Base-by-base conservation (phyloP, 1,139 yeast genomes). In the Sugiyamaella neomexicana region DNA sequence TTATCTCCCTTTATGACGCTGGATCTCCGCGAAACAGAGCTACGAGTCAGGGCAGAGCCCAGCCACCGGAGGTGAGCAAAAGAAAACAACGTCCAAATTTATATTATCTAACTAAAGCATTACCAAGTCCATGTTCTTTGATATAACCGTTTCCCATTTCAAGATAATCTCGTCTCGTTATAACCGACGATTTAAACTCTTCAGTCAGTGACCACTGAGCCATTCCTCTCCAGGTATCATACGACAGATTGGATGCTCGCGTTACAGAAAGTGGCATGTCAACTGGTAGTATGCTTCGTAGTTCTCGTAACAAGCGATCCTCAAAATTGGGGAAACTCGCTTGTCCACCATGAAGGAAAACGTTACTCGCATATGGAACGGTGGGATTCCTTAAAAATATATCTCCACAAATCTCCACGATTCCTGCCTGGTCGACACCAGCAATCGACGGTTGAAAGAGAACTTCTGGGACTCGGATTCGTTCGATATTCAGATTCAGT, bases 181-280 rank as follows among this genome's bases (percentile, higher is more conserved):
- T 77, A 58, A 79, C 81, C 36, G 83, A 74, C 1, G 72, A 63
- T 44, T 75, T 67, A 40, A 81, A 77, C 20, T 80, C 82, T 2
- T 63, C 69, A 29, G 78, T 72, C 2, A 68, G 65, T 1, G 95
- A 77, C 88, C 96, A 88, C 63, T 80, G 80, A 20, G 89, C 84
- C 96, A 95, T 91, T 20, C 99, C 99, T 61, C 78, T 83, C 99
- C 99, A 95, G 1, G 97, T 82, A 70, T 93, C 99, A 43, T 80
- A 67, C 1, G 81, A 63, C 1, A 96, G 90, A 65, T 89, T 83
- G 5, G 70, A 61, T 0, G 97, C 96, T 13, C 72, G 68, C 52
- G 85, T 74, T 0, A 91, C 87, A 10, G 76, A 73, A 42, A 91
- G 70, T 1, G 82, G 79, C 0, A 86, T 75, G 1, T 82, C 87